Base-by-base conservation (phyloP, 305 asterid genomes). In the Plantago lanceolata region DNA sequence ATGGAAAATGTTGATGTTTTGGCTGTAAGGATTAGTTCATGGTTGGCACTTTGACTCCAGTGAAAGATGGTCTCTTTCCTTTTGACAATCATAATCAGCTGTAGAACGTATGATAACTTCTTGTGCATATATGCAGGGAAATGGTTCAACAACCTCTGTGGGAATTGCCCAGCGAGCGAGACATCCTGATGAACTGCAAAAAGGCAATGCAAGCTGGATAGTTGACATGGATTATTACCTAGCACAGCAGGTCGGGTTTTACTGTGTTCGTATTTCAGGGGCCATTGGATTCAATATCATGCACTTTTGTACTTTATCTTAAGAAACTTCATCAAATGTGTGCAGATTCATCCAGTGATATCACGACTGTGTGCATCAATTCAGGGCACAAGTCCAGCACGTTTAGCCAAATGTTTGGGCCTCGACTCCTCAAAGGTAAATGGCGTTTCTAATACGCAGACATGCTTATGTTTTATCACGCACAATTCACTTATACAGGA, bases 81-180 rank as follows among this genome's bases (percentile, higher is more conserved):
- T 9, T 40, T 1, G 2, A 28, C 12, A 14, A 14, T 54, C 59
- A 28, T 54, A 54, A 26, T 14, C 9, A 54, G 17, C 40, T 52
- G 33, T 59, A 33, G 57, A 35, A 31, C 57, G 54, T 43, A 18
- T 12, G 60, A 63, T 68, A 48, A 59, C 48, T 60, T 75, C 54
- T 73, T 65, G 57, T 61, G 45, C 15, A 1, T 59, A 62, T 64
- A 29, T 64, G 55, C 66, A 94, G 99, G 99, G 91, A 64, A 81
- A 71, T 70, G 84, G 82, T 68, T 81, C 88, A 18, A 70, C 82
- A 67, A 61, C 80, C 72, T 81, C 95, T 19, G 75, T 69, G 13
- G 99, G 99, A 55, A 94, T 94, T 78, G 90, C 99, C 69, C 97
- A 83, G 78, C 88, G 99, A 61, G 99, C 99, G 62, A 94, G 95